Percentiles rank a stretch among this genome's conserved stretches.
phyloP scores from a whole-genome alignment of 2,329 filamentous ascomycete genomes.

The Fusarium newnesense region DNA sequence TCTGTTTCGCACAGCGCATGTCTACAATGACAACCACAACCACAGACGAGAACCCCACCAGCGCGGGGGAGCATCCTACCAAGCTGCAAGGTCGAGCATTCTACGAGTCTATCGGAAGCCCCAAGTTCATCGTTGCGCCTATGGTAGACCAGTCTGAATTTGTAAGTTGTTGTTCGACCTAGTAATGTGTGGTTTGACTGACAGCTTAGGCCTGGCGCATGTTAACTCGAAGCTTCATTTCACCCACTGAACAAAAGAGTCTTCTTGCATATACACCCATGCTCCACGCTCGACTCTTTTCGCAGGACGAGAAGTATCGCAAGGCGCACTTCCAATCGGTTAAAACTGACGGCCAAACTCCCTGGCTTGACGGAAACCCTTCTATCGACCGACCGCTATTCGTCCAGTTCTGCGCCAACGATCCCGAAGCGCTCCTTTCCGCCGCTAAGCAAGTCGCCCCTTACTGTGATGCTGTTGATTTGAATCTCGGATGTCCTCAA shows the following conservation, averaged over 20 bases:
- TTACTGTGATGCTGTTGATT: constrained; percentile 92
- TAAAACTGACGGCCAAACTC: constrained; percentile 47
- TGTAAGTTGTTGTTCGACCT: constrained; percentile 63
- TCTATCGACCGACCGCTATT: constrained; percentile 86
- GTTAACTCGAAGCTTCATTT: constrained; percentile 91
- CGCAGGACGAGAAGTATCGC: constrained; percentile 80
- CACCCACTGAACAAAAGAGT: constrained; percentile 68
- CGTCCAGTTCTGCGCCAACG: constrained; percentile 96
- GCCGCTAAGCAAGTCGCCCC: constrained; percentile 83
- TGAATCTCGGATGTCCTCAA: constrained; percentile 96
- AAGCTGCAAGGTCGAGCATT: constrained; percentile 89
- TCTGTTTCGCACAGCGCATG: constrained; percentile 28
- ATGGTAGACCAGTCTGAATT: constrained; percentile 99
- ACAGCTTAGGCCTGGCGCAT: constrained; percentile 86
- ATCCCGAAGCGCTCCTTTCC: constrained; percentile 79
- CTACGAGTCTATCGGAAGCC: constrained; percentile 93
- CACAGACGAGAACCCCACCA: constrained; percentile 29
- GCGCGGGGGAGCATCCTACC: constrained; percentile 34
- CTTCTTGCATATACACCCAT: constrained; percentile 94
- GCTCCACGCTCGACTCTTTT: constrained; percentile 92
- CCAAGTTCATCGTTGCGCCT: constrained; percentile 89
- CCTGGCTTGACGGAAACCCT: constrained; percentile 88
- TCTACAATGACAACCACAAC: constrained; percentile 48
- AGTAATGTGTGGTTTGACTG: background rate
- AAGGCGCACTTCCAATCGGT: constrained; percentile 82